Evolutionary conservation across 345 rosid species (phyloP).

Genomic region (Boechera stricta): DNA sequence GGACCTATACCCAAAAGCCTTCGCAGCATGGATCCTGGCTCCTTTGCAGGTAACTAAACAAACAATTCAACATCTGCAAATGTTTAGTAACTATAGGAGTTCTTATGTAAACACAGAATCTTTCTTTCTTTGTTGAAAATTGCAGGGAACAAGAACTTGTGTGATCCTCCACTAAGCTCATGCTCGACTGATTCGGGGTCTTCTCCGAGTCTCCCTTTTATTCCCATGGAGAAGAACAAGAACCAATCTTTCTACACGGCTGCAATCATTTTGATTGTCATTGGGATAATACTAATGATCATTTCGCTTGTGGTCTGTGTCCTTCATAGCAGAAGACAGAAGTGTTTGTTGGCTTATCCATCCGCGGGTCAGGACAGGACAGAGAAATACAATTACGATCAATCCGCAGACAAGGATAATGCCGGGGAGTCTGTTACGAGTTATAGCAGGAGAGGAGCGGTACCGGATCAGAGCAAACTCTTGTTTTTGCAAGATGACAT

Average conservation of each 20-base stretch:
- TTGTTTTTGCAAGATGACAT: slow-evolving; percentile 58
- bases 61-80: slow-evolving; percentile 8
- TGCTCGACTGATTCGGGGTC: slow-evolving; percentile 38
- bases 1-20: slow-evolving; percentile 73
- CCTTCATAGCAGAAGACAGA: slow-evolving; percentile 31
- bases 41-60: slow-evolving; percentile 60
- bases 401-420: slow-evolving; percentile 22
- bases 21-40: slow-evolving; percentile 46
- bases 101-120: slow-evolving; percentile 26
- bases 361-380: slow-evolving; percentile 35
- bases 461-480: slow-evolving; percentile 51
- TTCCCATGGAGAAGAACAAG: slow-evolving; percentile 8
- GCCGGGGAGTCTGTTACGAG: slow-evolving; percentile 26
- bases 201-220: neutral
- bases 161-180: slow-evolving; percentile 59
- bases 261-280: slow-evolving; percentile 41
- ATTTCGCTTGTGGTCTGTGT: slow-evolving; percentile 37
- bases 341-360: slow-evolving; percentile 36
- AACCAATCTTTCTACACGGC: slow-evolving; percentile 22
- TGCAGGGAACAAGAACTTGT: slow-evolving; percentile 66
- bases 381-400: slow-evolving; percentile 32
- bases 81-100: slow-evolving; percentile 9
- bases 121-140: slow-evolving; percentile 16
- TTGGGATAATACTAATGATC: slow-evolving; percentile 37
- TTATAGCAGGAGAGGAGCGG: slow-evolving; percentile 24